phyloP scores from a whole-genome alignment of 768 basidiomycete species.

The Pleurotus salmoneostramineus region DNA sequence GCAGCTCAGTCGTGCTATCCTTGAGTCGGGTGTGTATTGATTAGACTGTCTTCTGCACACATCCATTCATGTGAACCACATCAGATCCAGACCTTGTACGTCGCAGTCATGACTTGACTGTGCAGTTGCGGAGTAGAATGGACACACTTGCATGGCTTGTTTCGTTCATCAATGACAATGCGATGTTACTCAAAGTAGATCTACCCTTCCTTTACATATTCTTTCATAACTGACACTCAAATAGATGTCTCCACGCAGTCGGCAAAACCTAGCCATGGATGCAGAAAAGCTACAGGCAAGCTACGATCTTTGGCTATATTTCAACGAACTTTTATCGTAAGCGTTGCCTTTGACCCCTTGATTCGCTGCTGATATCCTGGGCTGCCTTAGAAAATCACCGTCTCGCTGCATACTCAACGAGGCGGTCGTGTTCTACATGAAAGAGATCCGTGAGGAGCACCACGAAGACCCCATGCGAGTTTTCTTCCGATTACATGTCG shows the following conservation, averaged over 20 bases:
- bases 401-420: slow-evolving; percentile 65
- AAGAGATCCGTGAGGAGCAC: slow-evolving; percentile 44
- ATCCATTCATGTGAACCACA: background rate
- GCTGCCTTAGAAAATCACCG: slow-evolving; percentile 42
- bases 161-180: slow-evolving; percentile 85
- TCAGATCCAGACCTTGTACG: slow-evolving; percentile 64
- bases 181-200: slow-evolving; percentile 65
- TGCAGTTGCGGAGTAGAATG: slow-evolving; percentile 72
- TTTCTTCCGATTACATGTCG: slow-evolving; percentile 75
- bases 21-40: slow-evolving; percentile 59
- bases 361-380: background rate
- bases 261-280: slow-evolving; percentile 73
- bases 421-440: slow-evolving; percentile 67
- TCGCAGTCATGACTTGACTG: slow-evolving; percentile 74
- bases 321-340: slow-evolving; percentile 66
- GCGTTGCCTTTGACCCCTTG: slow-evolving; percentile 15
- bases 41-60: background rate
- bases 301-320: slow-evolving; percentile 75
- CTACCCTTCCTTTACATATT: background rate
- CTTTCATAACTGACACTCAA: background rate
- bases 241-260: slow-evolving; percentile 78
- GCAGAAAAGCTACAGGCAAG: slow-evolving; percentile 85
- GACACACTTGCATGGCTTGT: slow-evolving; percentile 83
- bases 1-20: slow-evolving; percentile 64
- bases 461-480: slow-evolving; percentile 77